phyloP scores from a whole-genome alignment of 2,329 filamentous ascomycete genomes.

The Pseudogymnoascus sp. region DNA sequence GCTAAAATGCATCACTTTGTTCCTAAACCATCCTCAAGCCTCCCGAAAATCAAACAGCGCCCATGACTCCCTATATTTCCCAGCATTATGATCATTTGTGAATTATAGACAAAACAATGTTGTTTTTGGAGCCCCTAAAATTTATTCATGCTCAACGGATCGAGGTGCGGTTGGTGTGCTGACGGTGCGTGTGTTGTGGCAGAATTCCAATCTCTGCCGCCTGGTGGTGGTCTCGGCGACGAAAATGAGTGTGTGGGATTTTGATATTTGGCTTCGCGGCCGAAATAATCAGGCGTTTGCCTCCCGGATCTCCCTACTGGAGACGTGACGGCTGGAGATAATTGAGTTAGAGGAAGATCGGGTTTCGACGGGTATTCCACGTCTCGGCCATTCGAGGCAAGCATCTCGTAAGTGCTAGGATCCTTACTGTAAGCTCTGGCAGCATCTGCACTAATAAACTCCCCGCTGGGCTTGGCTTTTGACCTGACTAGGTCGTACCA shows the following conservation, averaged over 20 bases:
- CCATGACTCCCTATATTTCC: conserved; percentile 6
- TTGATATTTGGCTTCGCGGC: conserved; percentile 39
- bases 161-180: conserved; percentile 20
- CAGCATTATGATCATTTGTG: conserved; percentile 6
- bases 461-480: conserved; percentile 51
- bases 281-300: conserved; percentile 33
- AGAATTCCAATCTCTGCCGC: conserved; percentile 21
- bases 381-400: conserved; percentile 46
- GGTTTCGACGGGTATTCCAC: conserved; percentile 24
- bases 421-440: conserved; percentile 51
- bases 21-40: background rate
- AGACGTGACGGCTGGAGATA: conserved; percentile 18
- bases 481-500: conserved; percentile 64
- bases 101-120: conserved; percentile 1
- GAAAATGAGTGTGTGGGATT: conserved; percentile 43
- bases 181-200: conserved; percentile 21
- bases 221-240: conserved; percentile 35
- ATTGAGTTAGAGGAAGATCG: conserved; percentile 22
- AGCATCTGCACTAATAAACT: conserved; percentile 87
- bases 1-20: conserved; percentile 7
- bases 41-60: background rate
- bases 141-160: conserved; percentile 27
- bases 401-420: conserved; percentile 74
- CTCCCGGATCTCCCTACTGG: conserved; percentile 22
- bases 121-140: conserved; percentile 16